Evolutionary conservation across 2,329 filamentous ascomycete species (phyloP).

Genomic region (Leptosphaerulina australis): DNA sequence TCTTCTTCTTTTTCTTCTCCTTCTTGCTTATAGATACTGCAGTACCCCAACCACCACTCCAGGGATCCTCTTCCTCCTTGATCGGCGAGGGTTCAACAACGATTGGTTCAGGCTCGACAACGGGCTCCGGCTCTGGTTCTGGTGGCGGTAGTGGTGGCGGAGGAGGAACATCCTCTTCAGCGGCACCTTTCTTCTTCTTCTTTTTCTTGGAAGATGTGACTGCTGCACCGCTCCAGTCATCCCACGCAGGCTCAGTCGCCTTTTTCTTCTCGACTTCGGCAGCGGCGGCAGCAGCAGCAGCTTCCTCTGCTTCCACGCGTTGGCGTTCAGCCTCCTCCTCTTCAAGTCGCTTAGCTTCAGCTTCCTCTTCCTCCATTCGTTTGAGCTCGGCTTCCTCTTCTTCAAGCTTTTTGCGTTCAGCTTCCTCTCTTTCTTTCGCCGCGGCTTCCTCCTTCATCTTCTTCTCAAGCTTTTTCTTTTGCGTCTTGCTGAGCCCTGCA

Average conservation of each 20-base stretch:
- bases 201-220: slow-evolving; percentile 45
- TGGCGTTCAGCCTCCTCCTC: slow-evolving; percentile 35
- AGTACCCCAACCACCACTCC: slow-evolving; percentile 34
- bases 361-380: slow-evolving; percentile 24
- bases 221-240: slow-evolving; percentile 23
- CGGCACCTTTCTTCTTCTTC: slow-evolving; percentile 39
- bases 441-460: slow-evolving; percentile 48
- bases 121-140: slow-evolving; percentile 45
- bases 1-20: slow-evolving; percentile 37
- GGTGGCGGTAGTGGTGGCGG: slow-evolving; percentile 30
- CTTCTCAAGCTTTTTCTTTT: slow-evolving; percentile 40
- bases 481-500: slow-evolving; percentile 37
- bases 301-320: slow-evolving; percentile 34
- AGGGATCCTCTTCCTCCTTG: slow-evolving; percentile 38
- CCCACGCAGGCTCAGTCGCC: slow-evolving; percentile 47
- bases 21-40: slow-evolving; percentile 8
- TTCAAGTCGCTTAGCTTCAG: slow-evolving; percentile 33
- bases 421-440: slow-evolving; percentile 29
- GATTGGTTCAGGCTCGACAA: slow-evolving; percentile 39
- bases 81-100: slow-evolving; percentile 40
- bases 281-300: slow-evolving; percentile 26
- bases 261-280: slow-evolving; percentile 39
- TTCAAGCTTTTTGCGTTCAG: slow-evolving; percentile 26
- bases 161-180: slow-evolving; percentile 26
- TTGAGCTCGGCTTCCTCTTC: slow-evolving; percentile 31